Evolutionary conservation across 176 grass and related monocot species (phyloP).

Genomic region (Secale cereale): DNA sequence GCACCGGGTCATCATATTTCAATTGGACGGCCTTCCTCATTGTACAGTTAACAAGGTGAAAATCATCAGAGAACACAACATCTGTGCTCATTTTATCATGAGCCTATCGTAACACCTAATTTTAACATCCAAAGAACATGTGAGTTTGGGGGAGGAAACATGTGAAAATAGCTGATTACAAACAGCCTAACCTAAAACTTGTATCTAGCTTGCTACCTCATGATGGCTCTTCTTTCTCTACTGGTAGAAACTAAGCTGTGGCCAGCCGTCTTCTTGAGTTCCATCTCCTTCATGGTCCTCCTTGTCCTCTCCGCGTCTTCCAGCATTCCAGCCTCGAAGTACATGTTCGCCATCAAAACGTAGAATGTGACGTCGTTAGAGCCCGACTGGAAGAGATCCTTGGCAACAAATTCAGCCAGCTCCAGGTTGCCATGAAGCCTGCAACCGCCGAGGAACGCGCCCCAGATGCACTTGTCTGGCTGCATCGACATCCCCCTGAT

Average conservation of each 20-base stretch:
- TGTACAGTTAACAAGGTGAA: neutral
- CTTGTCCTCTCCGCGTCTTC: conserved; percentile 54
- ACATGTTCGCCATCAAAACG: conserved; percentile 55
- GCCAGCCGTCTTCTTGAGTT: conserved; percentile 54
- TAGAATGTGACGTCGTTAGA: conserved; percentile 41
- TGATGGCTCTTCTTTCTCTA: conserved; percentile 15
- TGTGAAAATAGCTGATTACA: neutral
- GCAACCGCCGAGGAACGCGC: conserved; percentile 57
- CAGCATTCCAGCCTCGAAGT: conserved; percentile 47
- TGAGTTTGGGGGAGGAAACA: neutral
- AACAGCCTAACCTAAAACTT: neutral
- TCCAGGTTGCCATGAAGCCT: conserved; percentile 55
- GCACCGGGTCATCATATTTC: neutral
- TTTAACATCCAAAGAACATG: neutral
- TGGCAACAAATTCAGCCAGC: conserved; percentile 46
- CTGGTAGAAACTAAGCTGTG: conserved; percentile 26
- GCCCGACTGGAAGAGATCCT: conserved; percentile 38
- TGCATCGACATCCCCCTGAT: conserved; percentile 54
- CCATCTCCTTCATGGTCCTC: conserved; percentile 42
- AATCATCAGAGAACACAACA: neutral
- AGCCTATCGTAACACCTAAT: neutral
- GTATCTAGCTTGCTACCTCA: conserved; percentile 15
- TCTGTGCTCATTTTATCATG: neutral
- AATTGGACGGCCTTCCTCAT: neutral
- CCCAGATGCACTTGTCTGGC: conserved; percentile 67